Percentiles rank a stretch among this genome's conserved stretches.
Conservation (phyloP, 257 asterid species). For the Capsicum rhomboideum region DNA sequence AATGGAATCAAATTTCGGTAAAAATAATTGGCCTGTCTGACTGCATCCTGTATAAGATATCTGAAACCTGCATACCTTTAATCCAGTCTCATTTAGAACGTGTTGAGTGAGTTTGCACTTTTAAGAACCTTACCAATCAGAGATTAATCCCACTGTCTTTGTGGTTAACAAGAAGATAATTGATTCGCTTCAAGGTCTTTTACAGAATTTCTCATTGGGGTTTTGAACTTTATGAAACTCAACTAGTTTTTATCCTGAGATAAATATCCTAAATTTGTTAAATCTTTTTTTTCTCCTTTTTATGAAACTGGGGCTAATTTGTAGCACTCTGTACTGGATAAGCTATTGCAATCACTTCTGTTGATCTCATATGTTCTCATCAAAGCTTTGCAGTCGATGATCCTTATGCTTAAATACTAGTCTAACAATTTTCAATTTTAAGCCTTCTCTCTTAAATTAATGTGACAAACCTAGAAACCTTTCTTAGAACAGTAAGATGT, state of each 20-base stretch:
- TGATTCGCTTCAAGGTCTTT: not conserved
- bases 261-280: not conserved
- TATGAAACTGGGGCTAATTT: not conserved
- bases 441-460: not conserved
- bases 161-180: not conserved
- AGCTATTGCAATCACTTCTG: not conserved
- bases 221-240: not conserved
- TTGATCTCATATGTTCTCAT: not conserved
- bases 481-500: not conserved
- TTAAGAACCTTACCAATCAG: not conserved
- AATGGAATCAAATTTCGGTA: slow-evolving; percentile 89
- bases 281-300: not conserved
- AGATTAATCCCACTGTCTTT: not conserved
- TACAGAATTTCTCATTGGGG: not conserved
- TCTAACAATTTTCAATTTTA: not conserved
- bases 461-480: not conserved
- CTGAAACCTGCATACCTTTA: not conserved
- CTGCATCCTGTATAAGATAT: not conserved
- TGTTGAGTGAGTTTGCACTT: not conserved
- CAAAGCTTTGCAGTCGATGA: not conserved
- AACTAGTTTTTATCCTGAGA: not conserved
- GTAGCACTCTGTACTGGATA: not conserved
- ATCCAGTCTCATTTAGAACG: not conserved
- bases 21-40: not conserved
- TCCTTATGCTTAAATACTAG: not conserved